Evolutionary conservation across 495 filamentous ascomycete genomes (phyloP).

Genomic region (Penicillium paradoxum): DNA sequence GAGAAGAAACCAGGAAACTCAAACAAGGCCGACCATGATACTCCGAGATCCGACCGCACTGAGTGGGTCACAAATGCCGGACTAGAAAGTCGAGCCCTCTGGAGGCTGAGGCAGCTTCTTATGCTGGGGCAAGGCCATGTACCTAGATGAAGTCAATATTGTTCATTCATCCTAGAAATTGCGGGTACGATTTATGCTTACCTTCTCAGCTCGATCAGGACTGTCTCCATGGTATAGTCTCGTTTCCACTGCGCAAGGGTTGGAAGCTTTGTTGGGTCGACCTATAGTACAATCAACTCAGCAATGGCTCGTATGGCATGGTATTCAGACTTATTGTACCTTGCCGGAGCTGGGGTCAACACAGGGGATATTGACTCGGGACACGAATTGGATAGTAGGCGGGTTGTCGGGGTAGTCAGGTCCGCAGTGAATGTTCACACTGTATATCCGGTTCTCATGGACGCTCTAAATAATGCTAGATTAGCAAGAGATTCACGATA

Average conservation of each 20-base stretch:
- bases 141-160: slow-evolving; percentile 48
- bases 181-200: slow-evolving; percentile 19
- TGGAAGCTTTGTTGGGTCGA: slow-evolving; percentile 76
- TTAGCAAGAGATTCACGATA: slow-evolving; percentile 9
- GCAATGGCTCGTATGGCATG: not conserved
- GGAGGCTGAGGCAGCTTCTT: slow-evolving; percentile 94
- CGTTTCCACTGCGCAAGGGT: slow-evolving; percentile 86
- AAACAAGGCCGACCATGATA: slow-evolving; percentile 30
- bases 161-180: not conserved
- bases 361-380: slow-evolving; percentile 90
- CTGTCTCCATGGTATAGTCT: slow-evolving; percentile 88
- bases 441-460: slow-evolving; percentile 98
- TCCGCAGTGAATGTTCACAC: slow-evolving; percentile 94
- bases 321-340: slow-evolving; percentile 34
- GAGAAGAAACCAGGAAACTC: slow-evolving; percentile 24
- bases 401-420: slow-evolving; percentile 82
- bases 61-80: slow-evolving; percentile 10
- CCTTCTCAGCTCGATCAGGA: slow-evolving; percentile 85
- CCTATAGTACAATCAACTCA: slow-evolving; percentile 42
- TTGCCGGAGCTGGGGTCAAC: slow-evolving; percentile 74
- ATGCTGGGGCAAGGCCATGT: slow-evolving; percentile 88
- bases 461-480: slow-evolving; percentile 58
- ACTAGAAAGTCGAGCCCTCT: slow-evolving; percentile 73
- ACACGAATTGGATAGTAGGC: slow-evolving; percentile 84
- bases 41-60: slow-evolving; percentile 26